A percentile compares a stretch with the other conserved stretches of the same genome.
Evolutionary conservation across 2,329 filamentous ascomycete species (phyloP).

Genomic region (Phaeosphaeriaceae sp.): DNA sequence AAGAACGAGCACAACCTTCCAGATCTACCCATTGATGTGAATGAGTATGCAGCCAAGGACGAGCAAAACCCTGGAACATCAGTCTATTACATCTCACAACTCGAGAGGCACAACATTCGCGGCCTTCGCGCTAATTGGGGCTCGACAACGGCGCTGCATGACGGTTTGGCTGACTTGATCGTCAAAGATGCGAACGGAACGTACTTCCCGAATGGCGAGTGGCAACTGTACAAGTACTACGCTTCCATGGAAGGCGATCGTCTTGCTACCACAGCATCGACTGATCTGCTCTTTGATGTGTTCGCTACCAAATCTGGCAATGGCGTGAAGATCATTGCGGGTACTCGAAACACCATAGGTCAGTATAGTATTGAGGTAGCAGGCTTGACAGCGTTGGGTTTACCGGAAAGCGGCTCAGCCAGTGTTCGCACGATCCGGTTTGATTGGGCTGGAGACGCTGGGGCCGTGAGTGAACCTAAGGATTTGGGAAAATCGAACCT

Average conservation of each 20-base stretch:
- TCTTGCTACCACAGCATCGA: conserved; percentile 45
- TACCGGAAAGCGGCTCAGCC: conserved; percentile 25
- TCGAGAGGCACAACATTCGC: conserved; percentile 54
- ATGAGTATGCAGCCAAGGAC: conserved; percentile 55
- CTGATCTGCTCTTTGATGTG: conserved; percentile 49
- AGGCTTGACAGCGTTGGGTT: conserved; percentile 42
- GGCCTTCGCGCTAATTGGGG: conserved; percentile 59
- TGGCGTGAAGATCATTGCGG: conserved; percentile 48
- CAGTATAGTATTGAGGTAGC: conserved; percentile 48
- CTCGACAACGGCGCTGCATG: conserved; percentile 51
- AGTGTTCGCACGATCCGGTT: conserved; percentile 11
- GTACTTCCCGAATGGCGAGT: conserved; percentile 54
- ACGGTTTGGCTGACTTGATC: conserved; percentile 55
- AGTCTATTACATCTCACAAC: conserved; percentile 57
- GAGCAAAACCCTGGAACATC: conserved; percentile 54
- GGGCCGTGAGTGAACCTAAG: conserved; percentile 6
- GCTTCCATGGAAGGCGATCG: conserved; percentile 55
- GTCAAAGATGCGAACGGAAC: conserved; percentile 35
- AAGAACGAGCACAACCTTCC: conserved; percentile 41
- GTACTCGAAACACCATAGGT: conserved; percentile 32
- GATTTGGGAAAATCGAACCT: conserved; percentile 7
- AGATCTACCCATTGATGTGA: conserved; percentile 53
- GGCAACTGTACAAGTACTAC: conserved; percentile 60
- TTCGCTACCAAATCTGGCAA: conserved; percentile 47
- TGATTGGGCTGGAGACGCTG: conserved; percentile 12